Conservation (phyloP, 202 grass and related monocot species). For the Hordeum pubiflorum region DNA sequence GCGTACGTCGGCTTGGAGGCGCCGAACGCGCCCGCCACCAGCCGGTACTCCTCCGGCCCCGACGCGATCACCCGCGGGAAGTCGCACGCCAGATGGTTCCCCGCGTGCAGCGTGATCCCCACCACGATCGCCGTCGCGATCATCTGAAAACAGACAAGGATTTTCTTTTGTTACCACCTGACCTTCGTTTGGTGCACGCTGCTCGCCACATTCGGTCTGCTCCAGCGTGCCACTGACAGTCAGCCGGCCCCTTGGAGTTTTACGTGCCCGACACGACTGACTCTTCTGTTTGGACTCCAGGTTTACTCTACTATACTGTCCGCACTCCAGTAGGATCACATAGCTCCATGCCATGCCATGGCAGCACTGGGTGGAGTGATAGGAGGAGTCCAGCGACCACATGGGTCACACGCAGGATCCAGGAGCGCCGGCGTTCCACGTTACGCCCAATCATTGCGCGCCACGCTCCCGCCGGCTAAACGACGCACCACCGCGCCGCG, state of each 20-base stretch:
- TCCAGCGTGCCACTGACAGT: too few species aligned
- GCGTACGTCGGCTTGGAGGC: slow-evolving; percentile 47
- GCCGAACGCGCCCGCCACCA: slow-evolving; percentile 63
- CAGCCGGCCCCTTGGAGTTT: neutral
- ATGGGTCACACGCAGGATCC: slow-evolving; percentile 23
- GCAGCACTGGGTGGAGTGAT: neutral
- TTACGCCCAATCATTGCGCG: slow-evolving; percentile 12
- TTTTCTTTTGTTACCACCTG: neutral
- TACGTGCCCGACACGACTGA: neutral
- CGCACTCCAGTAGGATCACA: neutral
- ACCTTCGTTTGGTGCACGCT: neutral
- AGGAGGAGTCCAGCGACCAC: slow-evolving; percentile 19
- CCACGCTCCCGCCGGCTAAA: slow-evolving; percentile 5
- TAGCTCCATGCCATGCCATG: neutral
- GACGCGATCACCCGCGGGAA: slow-evolving; percentile 78
- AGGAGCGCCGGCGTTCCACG: neutral
- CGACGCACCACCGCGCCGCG: slow-evolving; percentile 15
- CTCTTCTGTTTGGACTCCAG: neutral
- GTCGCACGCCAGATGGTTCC: slow-evolving; percentile 92
- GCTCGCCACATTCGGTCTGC: too few species aligned
- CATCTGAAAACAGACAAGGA: slow-evolving; percentile 43
- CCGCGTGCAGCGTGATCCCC: slow-evolving; percentile 84
- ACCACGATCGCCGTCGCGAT: slow-evolving; percentile 96
- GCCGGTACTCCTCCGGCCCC: slow-evolving; percentile 46
- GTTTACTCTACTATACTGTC: neutral